Percentiles rank a stretch among this genome's conserved stretches.
Evolutionary conservation across 2,329 filamentous ascomycete genomes (phyloP).

Genomic region (Pseudogymnoascus sp.): DNA sequence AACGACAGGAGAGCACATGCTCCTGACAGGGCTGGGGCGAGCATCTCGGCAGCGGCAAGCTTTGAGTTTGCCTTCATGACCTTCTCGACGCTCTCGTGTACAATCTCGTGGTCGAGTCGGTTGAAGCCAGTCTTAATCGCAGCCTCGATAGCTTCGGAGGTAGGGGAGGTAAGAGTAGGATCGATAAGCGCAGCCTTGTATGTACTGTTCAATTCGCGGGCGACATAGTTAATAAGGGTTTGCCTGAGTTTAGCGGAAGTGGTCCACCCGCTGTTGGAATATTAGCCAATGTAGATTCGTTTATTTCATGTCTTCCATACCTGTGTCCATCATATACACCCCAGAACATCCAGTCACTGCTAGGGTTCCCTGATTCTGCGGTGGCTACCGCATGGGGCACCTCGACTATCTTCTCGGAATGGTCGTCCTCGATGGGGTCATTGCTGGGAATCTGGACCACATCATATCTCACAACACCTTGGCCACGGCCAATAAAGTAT

Average conservation of each 20-base stretch:
- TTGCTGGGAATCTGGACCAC: conserved; percentile 92
- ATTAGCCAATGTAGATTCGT: conserved; percentile 17
- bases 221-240: conserved; percentile 84
- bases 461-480: conserved; percentile 91
- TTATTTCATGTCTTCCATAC: conserved; percentile 42
- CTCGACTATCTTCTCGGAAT: conserved; percentile 96
- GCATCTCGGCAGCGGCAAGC: conserved; percentile 79
- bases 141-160: conserved; percentile 71
- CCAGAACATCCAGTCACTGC: conserved; percentile 99
- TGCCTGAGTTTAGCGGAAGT: conserved; percentile 94
- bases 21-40: conserved; percentile 90
- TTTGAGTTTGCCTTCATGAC: conserved; percentile 85
- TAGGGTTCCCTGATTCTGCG: conserved; percentile 37
- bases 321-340: conserved; percentile 96
- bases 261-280: conserved; percentile 71
- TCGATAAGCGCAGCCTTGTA: conserved; percentile 67
- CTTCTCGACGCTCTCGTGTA: conserved; percentile 85
- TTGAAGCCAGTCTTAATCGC: conserved; percentile 92
- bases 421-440: conserved; percentile 96
- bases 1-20: conserved; percentile 95
- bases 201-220: conserved; percentile 82
- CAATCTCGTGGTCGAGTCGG: conserved; percentile 86
- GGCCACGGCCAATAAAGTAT: conserved; percentile 78
- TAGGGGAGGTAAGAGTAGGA: conserved; percentile 51
- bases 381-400: conserved; percentile 54